Evolutionary conservation across 2,329 filamentous ascomycete genomes (phyloP), one percentile per base, ranked within the genome.

Genomic region (Pseudogymnoascus sp.): DNA sequence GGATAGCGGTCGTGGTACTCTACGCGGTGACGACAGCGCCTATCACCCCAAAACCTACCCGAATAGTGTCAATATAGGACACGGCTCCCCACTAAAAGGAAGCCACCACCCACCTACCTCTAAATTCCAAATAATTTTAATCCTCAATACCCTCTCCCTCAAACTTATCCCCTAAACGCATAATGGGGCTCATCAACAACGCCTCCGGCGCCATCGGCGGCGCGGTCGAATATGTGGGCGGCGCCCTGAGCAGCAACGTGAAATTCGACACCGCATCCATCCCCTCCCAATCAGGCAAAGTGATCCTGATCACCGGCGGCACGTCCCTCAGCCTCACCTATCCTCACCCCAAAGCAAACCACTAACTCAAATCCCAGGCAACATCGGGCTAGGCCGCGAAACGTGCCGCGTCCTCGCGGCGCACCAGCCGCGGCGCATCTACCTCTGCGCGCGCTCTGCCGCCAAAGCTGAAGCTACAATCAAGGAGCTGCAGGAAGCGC

Each of bases 291-390:
- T 55, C 64, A 2, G 72, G 70, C 12, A 76, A 77, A 61, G 73
- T 75, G 10, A 75, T 79, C 58, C 69, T 80, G 21, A 71, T 80
- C 34, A 80, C 77, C 0, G 77, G 77, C 41, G 77, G 66, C 64
- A 63, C n/a, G 57, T 57, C 30, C 33, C 41, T 15, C 58, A 63
- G 26, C 39, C 28, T 57, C 55, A 56, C 19, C 18, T n/a, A n/a
- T n/a, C n/a, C n/a, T 21, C 38, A 13, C 12, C 10, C 33, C 52
- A 34, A 5, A 9, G 28, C 28, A 21, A 8, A 10, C 18, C 21
- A 57, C 55, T 57, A 57, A 57, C 21, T 12, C 55, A 23, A 23
- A 19, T 60, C n/a, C 10, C 19, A 67, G 65, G 74, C 59, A 81
- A 77, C n/a, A 52, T 71, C n/a, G 79, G 79, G 0, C 72, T 82